These are phyloP conservation scores for Sporisorium exsertum DNA, from an alignment of 1,284 basidiomycete genomes.

Conservation along the genomic window DNA sequence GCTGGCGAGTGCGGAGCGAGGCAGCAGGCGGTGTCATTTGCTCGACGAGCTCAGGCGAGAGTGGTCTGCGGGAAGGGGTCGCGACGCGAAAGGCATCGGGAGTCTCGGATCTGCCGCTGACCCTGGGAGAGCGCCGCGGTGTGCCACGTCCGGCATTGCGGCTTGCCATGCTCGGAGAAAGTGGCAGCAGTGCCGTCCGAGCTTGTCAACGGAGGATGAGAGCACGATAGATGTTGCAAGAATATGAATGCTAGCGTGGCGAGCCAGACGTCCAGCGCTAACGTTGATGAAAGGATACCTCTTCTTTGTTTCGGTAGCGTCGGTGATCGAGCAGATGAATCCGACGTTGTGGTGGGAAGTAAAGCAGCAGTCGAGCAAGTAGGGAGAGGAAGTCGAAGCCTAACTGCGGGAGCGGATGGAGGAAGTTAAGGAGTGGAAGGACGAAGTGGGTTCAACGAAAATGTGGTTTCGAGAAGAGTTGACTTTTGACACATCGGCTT, in stretches of 20 bases:
- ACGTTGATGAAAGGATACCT: not conserved
- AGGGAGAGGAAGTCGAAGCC: too few species aligned
- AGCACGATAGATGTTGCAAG: too few species aligned
- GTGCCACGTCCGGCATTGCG: conserved; percentile 14
- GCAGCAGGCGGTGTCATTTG: conserved; percentile 30
- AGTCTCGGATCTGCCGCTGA: conserved; percentile 26
- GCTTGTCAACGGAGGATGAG: not conserved
- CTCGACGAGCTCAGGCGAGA: conserved; percentile 31
- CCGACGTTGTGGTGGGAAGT: not conserved
- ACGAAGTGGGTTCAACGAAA: not conserved
- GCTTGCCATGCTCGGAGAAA: conserved; percentile 13
- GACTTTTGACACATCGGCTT: conserved; percentile 1
- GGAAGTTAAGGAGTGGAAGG: not conserved
- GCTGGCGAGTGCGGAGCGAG: conserved; percentile 10
- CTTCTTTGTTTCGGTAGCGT: not conserved
- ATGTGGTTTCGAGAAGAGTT: not conserved
- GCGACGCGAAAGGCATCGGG: conserved; percentile 15
- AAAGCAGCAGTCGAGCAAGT: not conserved
- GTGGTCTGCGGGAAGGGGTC: conserved; percentile 16
- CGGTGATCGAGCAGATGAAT: not conserved
- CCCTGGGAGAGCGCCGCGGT: conserved; percentile 24
- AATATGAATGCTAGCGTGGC: too few species aligned
- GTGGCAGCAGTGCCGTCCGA: not conserved
- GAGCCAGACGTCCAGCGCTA: not conserved
- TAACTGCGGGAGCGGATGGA: not conserved